Base-by-base conservation (phyloP, 805 yeast species). In the Cyberlindnera mississippiensis region DNA sequence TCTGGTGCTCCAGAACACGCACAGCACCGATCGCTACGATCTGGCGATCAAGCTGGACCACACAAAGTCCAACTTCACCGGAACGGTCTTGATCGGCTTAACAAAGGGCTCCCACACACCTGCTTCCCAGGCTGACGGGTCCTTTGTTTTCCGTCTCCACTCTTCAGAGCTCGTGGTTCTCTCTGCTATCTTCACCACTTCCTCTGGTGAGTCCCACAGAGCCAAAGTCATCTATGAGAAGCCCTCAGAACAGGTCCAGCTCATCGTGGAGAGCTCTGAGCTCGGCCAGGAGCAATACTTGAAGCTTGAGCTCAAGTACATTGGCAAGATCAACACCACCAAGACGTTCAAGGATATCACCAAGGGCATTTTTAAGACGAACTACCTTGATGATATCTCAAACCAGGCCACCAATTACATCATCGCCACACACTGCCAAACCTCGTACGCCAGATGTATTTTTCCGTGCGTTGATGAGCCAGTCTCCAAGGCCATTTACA, bases 381-480 rank as follows among this genome's bases (percentile, higher is more conserved):
- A 78, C 54, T 81, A 78, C 55, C 67, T 72, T 42, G 78, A 76
- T 50, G 65, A 70, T 4, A 57, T 64, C 15, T 63, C 75, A 1
- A 80, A 80, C 6, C 64, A 57, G 17, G 63, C 80, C 2, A 70
- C 75, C 44, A 72, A 75, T 46, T 71, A 63, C 43, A 63, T 83
- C 11, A 55, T 84, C 26, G 80, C 89, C 0, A 82, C 93, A 2
- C 93, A 85, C 54, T 71, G 78, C 33, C 90, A 84, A 56, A 89
- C 93, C 0, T 68, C 70, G 14, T 80, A 72, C 48, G 82, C 88
- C 4, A 68, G 82, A 49, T 55, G 57, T 36, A 72, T 85, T 11
- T 80, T 80, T 53, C 95, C 95, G 3, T 76, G 83, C 52, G 54
- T 84, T 11, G 93, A 85, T 58, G 89, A 83, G 52, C 69, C 79